A percentile compares a stretch with the other conserved stretches of the same genome.
These are phyloP conservation scores for Verticillium zaregamsianum DNA, from an alignment of 2,329 filamentous ascomycete species.

Conservation along the genomic window DNA sequence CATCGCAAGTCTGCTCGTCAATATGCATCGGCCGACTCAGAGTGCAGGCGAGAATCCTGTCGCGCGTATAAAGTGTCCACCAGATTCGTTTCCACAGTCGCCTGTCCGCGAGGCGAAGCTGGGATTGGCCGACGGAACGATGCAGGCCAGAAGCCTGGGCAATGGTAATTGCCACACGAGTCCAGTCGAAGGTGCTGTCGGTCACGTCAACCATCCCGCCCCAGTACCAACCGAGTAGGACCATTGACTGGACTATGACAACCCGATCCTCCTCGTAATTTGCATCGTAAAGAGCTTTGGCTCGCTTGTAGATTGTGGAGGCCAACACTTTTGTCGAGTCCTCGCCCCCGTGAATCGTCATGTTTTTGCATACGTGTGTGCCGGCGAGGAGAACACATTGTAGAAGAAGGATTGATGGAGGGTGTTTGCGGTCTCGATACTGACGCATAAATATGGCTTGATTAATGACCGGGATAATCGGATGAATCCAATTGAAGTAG, in stretches of 20 bases:
- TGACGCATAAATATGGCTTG: constrained; percentile 89
- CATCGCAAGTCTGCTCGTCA: constrained; percentile 94
- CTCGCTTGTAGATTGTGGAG: constrained; percentile 95
- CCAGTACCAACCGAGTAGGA: constrained; percentile 99
- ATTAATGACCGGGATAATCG: constrained; percentile 92
- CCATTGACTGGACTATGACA: constrained; percentile 89
- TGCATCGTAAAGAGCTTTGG: constrained; percentile 91
- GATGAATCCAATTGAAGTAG: constrained; percentile 95
- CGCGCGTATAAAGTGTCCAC: constrained; percentile 96
- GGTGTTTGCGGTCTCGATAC: constrained; percentile 87
- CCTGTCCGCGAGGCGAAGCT: constrained; percentile 88
- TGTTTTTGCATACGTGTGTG: constrained; percentile 89
- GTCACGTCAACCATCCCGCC: constrained; percentile 98
- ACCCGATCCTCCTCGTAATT: constrained; percentile 97
- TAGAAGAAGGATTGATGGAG: constrained; percentile 84
- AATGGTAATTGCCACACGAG: constrained; percentile 87
- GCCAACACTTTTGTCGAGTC: constrained; percentile 92
- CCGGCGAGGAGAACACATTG: constrained; percentile 92
- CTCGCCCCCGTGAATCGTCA: constrained; percentile 91
- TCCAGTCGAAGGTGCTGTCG: constrained; percentile 99
- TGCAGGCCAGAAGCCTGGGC: constrained; percentile 98
- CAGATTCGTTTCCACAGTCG: constrained; percentile 95
- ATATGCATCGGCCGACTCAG: constrained; percentile 90
- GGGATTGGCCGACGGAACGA: constrained; percentile 87
- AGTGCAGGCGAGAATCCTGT: constrained; percentile 91